These are phyloP conservation scores for Micractinium sp. DNA, from an alignment of 139 green algal species.

Conservation along the genomic window DNA sequence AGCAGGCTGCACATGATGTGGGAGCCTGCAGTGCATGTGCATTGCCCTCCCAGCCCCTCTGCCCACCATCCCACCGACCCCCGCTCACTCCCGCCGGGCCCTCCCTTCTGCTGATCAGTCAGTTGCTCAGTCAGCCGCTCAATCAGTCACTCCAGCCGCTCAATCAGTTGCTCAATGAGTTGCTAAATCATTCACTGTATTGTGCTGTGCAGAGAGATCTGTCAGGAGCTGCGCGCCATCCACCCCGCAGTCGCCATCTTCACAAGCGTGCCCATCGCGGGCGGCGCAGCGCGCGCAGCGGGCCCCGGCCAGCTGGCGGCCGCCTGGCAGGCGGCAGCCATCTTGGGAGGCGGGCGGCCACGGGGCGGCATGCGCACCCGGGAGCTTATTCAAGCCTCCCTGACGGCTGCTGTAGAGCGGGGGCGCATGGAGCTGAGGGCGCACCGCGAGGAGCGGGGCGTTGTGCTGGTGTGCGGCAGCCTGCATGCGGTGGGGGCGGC, in stretches of 20 bases:
- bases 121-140: too few relatives aligned
- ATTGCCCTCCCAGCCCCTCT: too few relatives aligned
- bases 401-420: conserved; percentile 66
- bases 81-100: too few relatives aligned
- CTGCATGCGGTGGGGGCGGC: conserved; percentile 73
- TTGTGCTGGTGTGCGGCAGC: conserved; percentile 78
- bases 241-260: conserved; percentile 71
- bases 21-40: too few relatives aligned
- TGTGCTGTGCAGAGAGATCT: conserved; percentile 7
- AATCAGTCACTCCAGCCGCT: too few relatives aligned
- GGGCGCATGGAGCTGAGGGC: conserved; percentile 66
- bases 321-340: conserved; percentile 56
- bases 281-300: conserved; percentile 47
- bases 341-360: conserved; percentile 10
- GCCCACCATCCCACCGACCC: too few relatives aligned
- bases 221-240: conserved; percentile 39
- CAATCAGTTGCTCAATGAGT: background rate
- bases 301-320: conserved; percentile 69
- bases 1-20: background rate
- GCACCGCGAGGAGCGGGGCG: background rate
- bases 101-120: too few relatives aligned
- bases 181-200: background rate
- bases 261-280: conserved; percentile 73
- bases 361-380: conserved; percentile 31
- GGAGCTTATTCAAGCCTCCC: conserved; percentile 74